Evolutionary conservation across 805 yeast species (phyloP).

Genomic region (Ogataea nakhonphanomensis): DNA sequence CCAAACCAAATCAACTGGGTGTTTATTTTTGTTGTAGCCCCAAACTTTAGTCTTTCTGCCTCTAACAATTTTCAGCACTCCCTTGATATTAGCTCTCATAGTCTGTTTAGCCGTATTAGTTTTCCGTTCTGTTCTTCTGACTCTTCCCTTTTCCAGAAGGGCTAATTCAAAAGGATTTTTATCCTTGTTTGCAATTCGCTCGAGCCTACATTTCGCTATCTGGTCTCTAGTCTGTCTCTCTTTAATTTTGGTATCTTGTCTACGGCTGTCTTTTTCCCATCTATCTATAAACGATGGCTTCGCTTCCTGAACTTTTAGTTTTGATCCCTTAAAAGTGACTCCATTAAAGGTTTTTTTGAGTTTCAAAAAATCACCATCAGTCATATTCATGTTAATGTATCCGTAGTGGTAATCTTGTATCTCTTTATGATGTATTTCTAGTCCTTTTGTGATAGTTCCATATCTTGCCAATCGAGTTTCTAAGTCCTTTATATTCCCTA

Average conservation of each 20-base stretch:
- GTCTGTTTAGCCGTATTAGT: slow-evolving; percentile 50
- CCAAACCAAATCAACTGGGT: slow-evolving; percentile 58
- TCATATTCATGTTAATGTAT: slow-evolving; percentile 56
- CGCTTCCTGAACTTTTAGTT: slow-evolving; percentile 60
- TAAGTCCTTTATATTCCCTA: slow-evolving; percentile 44
- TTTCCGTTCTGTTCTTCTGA: slow-evolving; percentile 54
- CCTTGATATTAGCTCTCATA: slow-evolving; percentile 59
- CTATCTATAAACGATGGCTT: slow-evolving; percentile 46
- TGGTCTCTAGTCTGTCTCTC: slow-evolving; percentile 31
- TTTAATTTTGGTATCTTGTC: slow-evolving; percentile 36
- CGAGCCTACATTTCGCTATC: slow-evolving; percentile 34
- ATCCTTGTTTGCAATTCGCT: slow-evolving; percentile 44
- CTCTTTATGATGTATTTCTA: slow-evolving; percentile 56
- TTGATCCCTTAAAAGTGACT: slow-evolving; percentile 70
- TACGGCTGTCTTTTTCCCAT: slow-evolving; percentile 44
- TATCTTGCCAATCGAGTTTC: slow-evolving; percentile 55
- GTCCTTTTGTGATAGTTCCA: slow-evolving; percentile 49
- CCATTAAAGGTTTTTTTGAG: slow-evolving; percentile 63
- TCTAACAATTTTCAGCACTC: slow-evolving; percentile 51
- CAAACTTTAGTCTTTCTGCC: slow-evolving; percentile 78
- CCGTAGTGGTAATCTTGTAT: slow-evolving; percentile 57
- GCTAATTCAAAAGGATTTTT: slow-evolving; percentile 33
- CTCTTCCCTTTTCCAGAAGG: slow-evolving; percentile 47
- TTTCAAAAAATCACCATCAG: slow-evolving; percentile 42
- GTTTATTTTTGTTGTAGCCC: slow-evolving; percentile 78